Evolutionary conservation across 1,139 yeast species (phyloP), one percentile per base, ranked within the genome.

Genomic region (Taphrina flavorubra): DNA sequence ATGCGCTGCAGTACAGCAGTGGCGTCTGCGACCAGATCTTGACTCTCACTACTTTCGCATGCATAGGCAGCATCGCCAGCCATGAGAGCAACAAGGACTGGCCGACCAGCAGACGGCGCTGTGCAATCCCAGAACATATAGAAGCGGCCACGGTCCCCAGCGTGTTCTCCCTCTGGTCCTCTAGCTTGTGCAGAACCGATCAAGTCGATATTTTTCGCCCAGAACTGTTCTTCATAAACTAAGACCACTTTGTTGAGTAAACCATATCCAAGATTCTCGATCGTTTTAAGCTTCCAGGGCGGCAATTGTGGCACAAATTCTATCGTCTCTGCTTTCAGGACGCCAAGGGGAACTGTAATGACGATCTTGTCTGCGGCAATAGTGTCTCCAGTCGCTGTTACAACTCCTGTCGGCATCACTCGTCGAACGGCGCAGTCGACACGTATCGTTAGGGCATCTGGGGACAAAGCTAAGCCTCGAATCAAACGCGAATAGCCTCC

Each of bases 261-360:
- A 0, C 83, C 83, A 67, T 77, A 79, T 1, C 81, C 82, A 5
- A 81, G 75, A 1, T 80, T 74, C 68, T 77, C 78, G 51, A 81
- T 80, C 34, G 81, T 77, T 65, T 79, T 79, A 7, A 76, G 72
- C 69, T 81, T 81, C 81, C 81, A 78, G 51, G 78, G 80, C 8
- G 83, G 83, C 16, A 81, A 71, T 62, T 79, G 81, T 0, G 83
- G 83, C 58, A 78, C 78, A 69, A 81, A 81, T 71, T 79, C 80
- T 51, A 81, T 74, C 1, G 77, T 71, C 11, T 81, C 75, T 46
- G 76, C 76, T 71, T 81, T 81, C 55, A 81, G 73, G 1, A 80
- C 81, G 0, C 83, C 83, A 3, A 81, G 75, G 0, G 83, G 83
- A 0, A 78, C 79, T 0, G 83, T 79, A 36, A 80, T 75, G 1